Conservation (phyloP, 176 grass and related monocot genomes). For the Aegilops longissima region DNA sequence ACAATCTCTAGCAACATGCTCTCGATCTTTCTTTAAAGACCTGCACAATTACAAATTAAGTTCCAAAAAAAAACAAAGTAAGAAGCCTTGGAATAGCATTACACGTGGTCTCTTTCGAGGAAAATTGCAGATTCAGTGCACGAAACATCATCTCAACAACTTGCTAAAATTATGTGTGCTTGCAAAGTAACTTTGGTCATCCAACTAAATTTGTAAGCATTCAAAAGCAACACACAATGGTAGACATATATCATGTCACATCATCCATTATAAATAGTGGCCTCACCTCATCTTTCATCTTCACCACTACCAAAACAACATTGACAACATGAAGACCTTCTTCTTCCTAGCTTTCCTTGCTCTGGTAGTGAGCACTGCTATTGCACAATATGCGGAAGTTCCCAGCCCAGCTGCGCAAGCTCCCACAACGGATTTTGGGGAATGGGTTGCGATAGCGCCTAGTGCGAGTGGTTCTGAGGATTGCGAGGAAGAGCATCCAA, state of each 20-base stretch:
- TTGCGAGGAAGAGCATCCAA: not conserved
- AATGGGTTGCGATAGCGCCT: not conserved
- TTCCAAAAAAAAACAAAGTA: not conserved
- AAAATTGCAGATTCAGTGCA: not conserved
- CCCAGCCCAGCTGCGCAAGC: not conserved
- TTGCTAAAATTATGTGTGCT: not conserved
- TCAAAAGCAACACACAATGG: not conserved
- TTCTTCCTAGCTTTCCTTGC: not conserved
- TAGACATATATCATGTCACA: not conserved
- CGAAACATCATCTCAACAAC: not conserved
- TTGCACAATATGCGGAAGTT: not conserved
- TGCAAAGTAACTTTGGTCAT: not conserved
- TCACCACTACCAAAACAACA: not conserved
- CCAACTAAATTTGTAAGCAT: not conserved
- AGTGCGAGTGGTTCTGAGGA: not conserved
- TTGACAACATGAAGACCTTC: not conserved
- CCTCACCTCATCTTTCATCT: not conserved
- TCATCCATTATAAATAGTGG: not conserved
- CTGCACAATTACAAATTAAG: not conserved
- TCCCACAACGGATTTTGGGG: not conserved
- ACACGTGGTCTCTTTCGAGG: not conserved
- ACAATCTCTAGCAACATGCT: not conserved
- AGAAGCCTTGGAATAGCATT: not conserved
- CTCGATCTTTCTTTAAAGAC: not conserved
- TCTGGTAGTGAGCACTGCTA: not conserved